Evolutionary conservation across 345 rosid genomes (phyloP), one percentile per base, ranked within the genome.

Genomic region (Salix viminalis): DNA sequence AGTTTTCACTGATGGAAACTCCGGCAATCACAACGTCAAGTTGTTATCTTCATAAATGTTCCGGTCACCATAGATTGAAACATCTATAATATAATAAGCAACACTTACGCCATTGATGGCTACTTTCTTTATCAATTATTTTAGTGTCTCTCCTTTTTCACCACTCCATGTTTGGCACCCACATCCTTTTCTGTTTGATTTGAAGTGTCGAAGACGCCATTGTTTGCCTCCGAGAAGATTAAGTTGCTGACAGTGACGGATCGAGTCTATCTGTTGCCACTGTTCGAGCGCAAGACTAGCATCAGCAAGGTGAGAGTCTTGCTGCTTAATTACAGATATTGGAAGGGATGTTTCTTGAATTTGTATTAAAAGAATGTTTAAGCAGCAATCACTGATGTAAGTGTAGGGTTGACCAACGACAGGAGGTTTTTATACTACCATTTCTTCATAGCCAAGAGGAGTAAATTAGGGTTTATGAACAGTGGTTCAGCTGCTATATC

Each of bases 1-100:
- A 34, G 74, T 79, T 70, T 54, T 61, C 76, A 65, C 68, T 75
- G 82, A 75, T 70, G 79, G 72, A 23, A 42, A 48, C 76, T 18
- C 23, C 58, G 7, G n/a, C 18, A 44, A 42, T 42, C 39, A 4
- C 7, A 23, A 12, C 2, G 69, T 32, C 16, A 23, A 26, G 69
- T n/a, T 67, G 30, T 28, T 28, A 42, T 73, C 73, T 65, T 37
- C 70, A 13, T 42, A 42, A 42, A 42, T 67, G 50, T 23, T 34
- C 28, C 60, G 65, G 71, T 60, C 23, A 52, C 2, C 21, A 7
- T 4, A 75, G 18, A 50, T 23, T 37, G 26, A 67, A 64, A 15
- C 60, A 62, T 30, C 34, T 11, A 60, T 13, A 10, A 42, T 34
- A 37, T 72, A 0, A 21, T 23, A 9, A 5, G 44, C 60, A 37